These are phyloP conservation scores for Oxyria digyna DNA, from an alignment of 148 eudicot species.

Conservation along the genomic window DNA sequence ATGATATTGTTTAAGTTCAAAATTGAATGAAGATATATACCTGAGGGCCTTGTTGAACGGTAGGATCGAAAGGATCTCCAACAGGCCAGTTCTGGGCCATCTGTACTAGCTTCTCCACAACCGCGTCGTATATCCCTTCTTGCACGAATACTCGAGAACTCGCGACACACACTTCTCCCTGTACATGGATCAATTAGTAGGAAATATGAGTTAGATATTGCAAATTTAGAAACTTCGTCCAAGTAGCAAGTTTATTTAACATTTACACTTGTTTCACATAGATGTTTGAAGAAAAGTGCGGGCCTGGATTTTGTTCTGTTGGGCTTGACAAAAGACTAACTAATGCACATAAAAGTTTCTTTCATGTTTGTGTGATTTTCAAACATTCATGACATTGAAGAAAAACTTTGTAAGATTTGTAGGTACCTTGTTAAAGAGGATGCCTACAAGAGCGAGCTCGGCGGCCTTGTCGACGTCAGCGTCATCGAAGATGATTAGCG, in stretches of 20 bases:
- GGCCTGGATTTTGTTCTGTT: background rate
- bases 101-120: constrained; percentile 37
- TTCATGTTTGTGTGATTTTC: too few relatives aligned
- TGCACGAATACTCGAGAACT: constrained; percentile 74
- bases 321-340: background rate
- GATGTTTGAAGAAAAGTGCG: too few relatives aligned
- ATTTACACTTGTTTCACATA: too few relatives aligned
- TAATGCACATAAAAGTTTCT: too few relatives aligned
- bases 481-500: constrained; percentile 68
- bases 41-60: constrained; percentile 10
- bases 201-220: too few relatives aligned
- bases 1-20: too few relatives aligned
- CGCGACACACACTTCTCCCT: constrained; percentile 84
- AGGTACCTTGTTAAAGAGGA: constrained; percentile 49
- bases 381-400: too few relatives aligned
- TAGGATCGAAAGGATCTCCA: constrained; percentile 10
- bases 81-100: constrained; percentile 42
- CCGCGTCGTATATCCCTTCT: constrained; percentile 69
- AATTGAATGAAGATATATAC: background rate
- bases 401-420: background rate
- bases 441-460: constrained; percentile 43
- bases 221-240: too few relatives aligned
- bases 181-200: background rate
- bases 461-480: constrained; percentile 57
- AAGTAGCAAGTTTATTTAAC: too few relatives aligned